A percentile compares a stretch with the other conserved stretches of the same genome.
phyloP scores from a whole-genome alignment of 805 yeast species.

The Wickerhamomyces kurtzmanii region DNA sequence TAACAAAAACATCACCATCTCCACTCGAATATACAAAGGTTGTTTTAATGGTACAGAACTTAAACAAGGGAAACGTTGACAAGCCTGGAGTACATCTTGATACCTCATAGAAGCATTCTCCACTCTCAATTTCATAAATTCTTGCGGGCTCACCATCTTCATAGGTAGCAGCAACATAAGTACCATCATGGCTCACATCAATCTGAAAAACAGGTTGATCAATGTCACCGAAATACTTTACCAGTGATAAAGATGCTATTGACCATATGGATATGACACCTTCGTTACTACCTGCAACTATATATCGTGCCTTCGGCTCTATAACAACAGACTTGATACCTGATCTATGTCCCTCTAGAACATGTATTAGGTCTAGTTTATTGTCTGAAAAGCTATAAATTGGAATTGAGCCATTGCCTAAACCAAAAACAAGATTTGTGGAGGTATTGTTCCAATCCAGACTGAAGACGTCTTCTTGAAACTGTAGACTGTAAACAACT shows the following conservation, averaged over 20 bases:
- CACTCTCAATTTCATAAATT: constrained; percentile 25
- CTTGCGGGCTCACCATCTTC: constrained; percentile 30
- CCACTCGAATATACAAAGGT: constrained; percentile 18
- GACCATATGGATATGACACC: constrained; percentile 47
- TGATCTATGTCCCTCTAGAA: constrained; percentile 38
- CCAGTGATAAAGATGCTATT: constrained; percentile 25
- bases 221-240: constrained; percentile 26
- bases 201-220: constrained; percentile 33
- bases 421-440: constrained; percentile 32
- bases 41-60: constrained; percentile 21
- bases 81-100: constrained; percentile 10
- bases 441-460: constrained; percentile 22
- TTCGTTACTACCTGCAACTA: constrained; percentile 48
- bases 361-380: constrained; percentile 5
- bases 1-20: constrained; percentile 8
- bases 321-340: constrained; percentile 34
- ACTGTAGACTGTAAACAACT: constrained; percentile 15
- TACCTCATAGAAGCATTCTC: constrained; percentile 11
- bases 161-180: constrained; percentile 31
- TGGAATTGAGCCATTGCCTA: constrained; percentile 34
- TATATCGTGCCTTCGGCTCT: constrained; percentile 41
- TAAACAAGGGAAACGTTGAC: constrained; percentile 15
- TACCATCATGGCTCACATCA: constrained; percentile 34
- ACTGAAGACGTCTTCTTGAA: constrained; percentile 18
- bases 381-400: constrained; percentile 9